These are phyloP conservation scores for Psilocybe cyanescens DNA, from an alignment of 768 basidiomycete genomes.

Conservation along the genomic window DNA sequence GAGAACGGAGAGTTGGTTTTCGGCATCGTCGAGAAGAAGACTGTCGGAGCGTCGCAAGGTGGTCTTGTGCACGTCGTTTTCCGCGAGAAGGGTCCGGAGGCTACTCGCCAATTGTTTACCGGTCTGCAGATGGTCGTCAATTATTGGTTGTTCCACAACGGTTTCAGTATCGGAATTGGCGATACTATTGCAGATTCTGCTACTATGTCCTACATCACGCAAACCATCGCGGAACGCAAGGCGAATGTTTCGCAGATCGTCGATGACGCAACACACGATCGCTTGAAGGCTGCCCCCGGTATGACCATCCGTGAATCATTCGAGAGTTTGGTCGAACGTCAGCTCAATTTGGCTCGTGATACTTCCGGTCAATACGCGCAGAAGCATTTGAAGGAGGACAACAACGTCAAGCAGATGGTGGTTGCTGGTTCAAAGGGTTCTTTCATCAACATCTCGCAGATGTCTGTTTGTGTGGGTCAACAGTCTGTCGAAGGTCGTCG, in stretches of 20 bases:
- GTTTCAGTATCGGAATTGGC: slow-evolving; percentile 98
- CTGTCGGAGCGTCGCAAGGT: slow-evolving; percentile 94
- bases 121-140: slow-evolving; percentile 96
- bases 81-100: slow-evolving; percentile 95
- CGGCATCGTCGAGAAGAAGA: slow-evolving; percentile 97
- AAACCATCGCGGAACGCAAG: slow-evolving; percentile 84
- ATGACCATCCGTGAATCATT: slow-evolving; percentile 99
- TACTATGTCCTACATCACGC: slow-evolving; percentile 87
- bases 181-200: slow-evolving; percentile 93
- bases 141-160: slow-evolving; percentile 98
- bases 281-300: slow-evolving; percentile 88
- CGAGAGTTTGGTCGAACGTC: slow-evolving; percentile 88
- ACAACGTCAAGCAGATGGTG: slow-evolving; percentile 99
- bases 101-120: slow-evolving; percentile 87
- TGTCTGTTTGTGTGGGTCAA: slow-evolving; percentile 99
- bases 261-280: slow-evolving; percentile 82
- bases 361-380: slow-evolving; percentile 96
- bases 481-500: slow-evolving; percentile 98
- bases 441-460: slow-evolving; percentile 99
- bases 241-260: slow-evolving; percentile 78
- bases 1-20: slow-evolving; percentile 97
- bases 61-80: slow-evolving; percentile 97
- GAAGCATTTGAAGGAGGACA: slow-evolving; percentile 96
- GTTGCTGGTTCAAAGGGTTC: slow-evolving; percentile 98
- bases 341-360: slow-evolving; percentile 95